Evolutionary conservation across 805 yeast species (phyloP).

Genomic region (Ogataea zsoltii): DNA sequence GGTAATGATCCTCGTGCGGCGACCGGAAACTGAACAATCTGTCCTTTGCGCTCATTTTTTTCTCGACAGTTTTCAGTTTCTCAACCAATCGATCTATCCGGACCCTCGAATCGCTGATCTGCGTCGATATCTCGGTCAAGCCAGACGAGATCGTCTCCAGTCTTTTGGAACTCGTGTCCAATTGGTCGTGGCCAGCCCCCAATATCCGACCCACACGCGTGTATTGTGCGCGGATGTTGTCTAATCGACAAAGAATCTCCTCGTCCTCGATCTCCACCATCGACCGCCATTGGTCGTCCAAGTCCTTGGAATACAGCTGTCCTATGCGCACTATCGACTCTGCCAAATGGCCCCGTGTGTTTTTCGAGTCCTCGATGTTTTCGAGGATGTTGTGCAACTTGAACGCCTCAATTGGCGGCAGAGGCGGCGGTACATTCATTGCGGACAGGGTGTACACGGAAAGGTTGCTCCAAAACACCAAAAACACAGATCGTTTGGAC

Average conservation of each 20-base stretch:
- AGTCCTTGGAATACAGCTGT: constrained; percentile 28
- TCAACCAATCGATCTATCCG: constrained; percentile 27
- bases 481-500: no score
- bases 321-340: constrained; percentile 26
- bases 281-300: constrained; percentile 29
- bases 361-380: constrained; percentile 25
- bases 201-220: constrained; percentile 11
- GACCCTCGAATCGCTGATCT: constrained; percentile 15
- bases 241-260: constrained; percentile 23
- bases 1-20: constrained; percentile 46
- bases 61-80: constrained; percentile 37
- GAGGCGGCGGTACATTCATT: constrained; percentile 5
- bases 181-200: constrained; percentile 7
- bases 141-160: constrained; percentile 11
- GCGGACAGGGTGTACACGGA: neutral
- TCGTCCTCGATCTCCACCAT: constrained; percentile 26
- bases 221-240: constrained; percentile 10
- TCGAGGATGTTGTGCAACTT: constrained; percentile 26
- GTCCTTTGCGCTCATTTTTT: constrained; percentile 36
- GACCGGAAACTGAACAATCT: constrained; percentile 37
- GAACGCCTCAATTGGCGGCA: constrained; percentile 33
- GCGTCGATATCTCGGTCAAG: constrained; percentile 27
- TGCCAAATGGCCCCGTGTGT: constrained; percentile 22
- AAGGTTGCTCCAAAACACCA: no score
- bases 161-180: constrained; percentile 3